These are phyloP conservation scores for Ilyonectria robusta DNA, from an alignment of 2,329 filamentous ascomycete species.

Conservation along the genomic window DNA sequence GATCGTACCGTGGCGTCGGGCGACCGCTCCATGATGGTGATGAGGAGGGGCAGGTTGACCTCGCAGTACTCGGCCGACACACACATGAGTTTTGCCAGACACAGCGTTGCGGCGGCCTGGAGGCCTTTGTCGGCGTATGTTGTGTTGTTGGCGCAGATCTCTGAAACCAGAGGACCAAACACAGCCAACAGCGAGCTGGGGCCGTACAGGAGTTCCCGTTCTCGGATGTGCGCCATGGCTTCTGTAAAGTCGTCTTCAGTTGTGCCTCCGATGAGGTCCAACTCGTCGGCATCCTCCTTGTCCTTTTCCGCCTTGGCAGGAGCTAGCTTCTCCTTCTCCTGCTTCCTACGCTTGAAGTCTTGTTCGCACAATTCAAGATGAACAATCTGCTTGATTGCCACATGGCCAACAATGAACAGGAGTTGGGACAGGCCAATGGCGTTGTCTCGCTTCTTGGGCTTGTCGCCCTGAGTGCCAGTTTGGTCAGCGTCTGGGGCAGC, in stretches of 20 bases:
- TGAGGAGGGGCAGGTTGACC: constrained; percentile 89
- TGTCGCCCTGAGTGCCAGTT: constrained; percentile 55
- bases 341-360: constrained; percentile 97
- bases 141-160: constrained; percentile 96
- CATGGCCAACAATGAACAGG: constrained; percentile 94
- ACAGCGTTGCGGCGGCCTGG: constrained; percentile 93
- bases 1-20: constrained; percentile 92
- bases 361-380: constrained; percentile 97
- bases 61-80: constrained; percentile 98
- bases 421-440: constrained; percentile 88
- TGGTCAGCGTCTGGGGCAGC: constrained; percentile 49
- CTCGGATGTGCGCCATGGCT: constrained; percentile 86
- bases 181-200: constrained; percentile 87
- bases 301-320: constrained; percentile 65
- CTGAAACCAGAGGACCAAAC: constrained; percentile 91
- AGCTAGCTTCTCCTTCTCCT: constrained; percentile 82
- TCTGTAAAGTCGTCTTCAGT: constrained; percentile 95
- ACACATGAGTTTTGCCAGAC: constrained; percentile 98
- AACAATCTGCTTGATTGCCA: constrained; percentile 99
- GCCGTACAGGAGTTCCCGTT: constrained; percentile 87
- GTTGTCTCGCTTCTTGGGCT: constrained; percentile 73
- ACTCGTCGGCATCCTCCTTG: constrained; percentile 83
- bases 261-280: constrained; percentile 96
- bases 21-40: constrained; percentile 97
- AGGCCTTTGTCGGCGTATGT: constrained; percentile 90